Evolutionary conservation across 2,329 filamentous ascomycete genomes (phyloP).

Genomic region (Colletotrichum kahawae): DNA sequence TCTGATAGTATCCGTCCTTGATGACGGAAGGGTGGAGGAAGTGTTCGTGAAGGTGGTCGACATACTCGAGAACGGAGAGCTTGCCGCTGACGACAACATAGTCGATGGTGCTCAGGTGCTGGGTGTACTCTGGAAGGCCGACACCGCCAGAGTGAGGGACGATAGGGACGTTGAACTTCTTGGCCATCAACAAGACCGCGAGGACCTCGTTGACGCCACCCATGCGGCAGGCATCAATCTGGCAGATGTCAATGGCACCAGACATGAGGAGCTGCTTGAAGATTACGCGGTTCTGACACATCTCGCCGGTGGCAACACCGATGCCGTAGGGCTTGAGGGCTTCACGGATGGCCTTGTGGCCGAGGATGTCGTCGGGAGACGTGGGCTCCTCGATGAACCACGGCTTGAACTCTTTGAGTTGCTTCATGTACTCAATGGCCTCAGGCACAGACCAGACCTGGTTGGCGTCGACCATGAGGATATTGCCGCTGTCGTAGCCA

Average conservation of each 20-base stretch:
- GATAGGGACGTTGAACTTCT: slow-evolving; percentile 79
- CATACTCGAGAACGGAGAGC: slow-evolving; percentile 84
- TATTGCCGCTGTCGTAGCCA: slow-evolving; percentile 81
- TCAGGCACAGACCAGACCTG: slow-evolving; percentile 92
- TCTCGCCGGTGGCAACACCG: slow-evolving; percentile 89
- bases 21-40: slow-evolving; percentile 84
- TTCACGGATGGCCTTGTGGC: slow-evolving; percentile 84
- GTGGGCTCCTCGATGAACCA: slow-evolving; percentile 98
- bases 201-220: slow-evolving; percentile 92
- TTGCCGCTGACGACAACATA: slow-evolving; percentile 87
- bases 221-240: slow-evolving; percentile 88
- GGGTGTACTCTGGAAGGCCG: slow-evolving; percentile 90
- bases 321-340: slow-evolving; percentile 77
- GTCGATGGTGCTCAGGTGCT: slow-evolving; percentile 91
- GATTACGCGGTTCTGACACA: slow-evolving; percentile 93
- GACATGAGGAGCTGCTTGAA: slow-evolving; percentile 89
- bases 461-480: slow-evolving; percentile 93
- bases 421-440: slow-evolving; percentile 84
- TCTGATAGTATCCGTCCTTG: slow-evolving; percentile 86
- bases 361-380: slow-evolving; percentile 86
- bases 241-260: slow-evolving; percentile 84
- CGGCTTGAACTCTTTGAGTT: slow-evolving; percentile 81
- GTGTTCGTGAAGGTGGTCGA: slow-evolving; percentile 93
- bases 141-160: slow-evolving; percentile 91
- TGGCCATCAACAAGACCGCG: slow-evolving; percentile 86